Evolutionary conservation across 169 alveolate species (phyloP), one percentile per base, ranked within the genome.

Genomic region (Babesia caballi): DNA sequence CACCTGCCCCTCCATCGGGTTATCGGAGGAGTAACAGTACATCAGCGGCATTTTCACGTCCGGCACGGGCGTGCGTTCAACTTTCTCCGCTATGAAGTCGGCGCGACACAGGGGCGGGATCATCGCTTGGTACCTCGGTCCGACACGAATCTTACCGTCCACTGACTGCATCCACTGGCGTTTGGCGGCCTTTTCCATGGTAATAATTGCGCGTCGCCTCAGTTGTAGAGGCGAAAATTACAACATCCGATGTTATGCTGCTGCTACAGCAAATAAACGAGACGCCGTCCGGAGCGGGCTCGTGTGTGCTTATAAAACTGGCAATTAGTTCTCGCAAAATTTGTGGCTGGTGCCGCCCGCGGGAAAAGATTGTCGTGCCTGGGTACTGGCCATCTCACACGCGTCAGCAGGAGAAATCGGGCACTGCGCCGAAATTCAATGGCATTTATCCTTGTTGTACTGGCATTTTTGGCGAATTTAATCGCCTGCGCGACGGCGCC

Each of bases 111-210:
- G 68, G 50, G 86, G 86, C n/a, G 86, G 86, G n/a, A 78, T 78
- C 86, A 78, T 66, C 17, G 86, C 86, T 23, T 78, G 86, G 61
- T 78, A 78, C 53, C 57, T 47, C n/a, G 86, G 86, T 19, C 86
- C 86, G 40, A 78, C 86, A 12, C 86, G 81, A 6, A 78, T 78
- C 46, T 54, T 78, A 2, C 86, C 86, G 38, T 78, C 65, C 23
- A 53, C 63, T 0, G 82, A 67, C 15, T 78, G 86, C 86, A 78
- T 78, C 86, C 86, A 78, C 21, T 78, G 82, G 28, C 86, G 23
- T 68, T 78, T 78, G 14, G 68, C 32, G 8, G 53, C 66, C 36
- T 32, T 57, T 3, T 50, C 76, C 83, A 67, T 66, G 6, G 0
- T 71, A 12, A 50, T 47, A 47, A 47, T 12, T 40, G 9, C 47